These are phyloP conservation scores for Acacia crassicarpa DNA, from an alignment of 306 rosid species.

Conservation along the genomic window DNA sequence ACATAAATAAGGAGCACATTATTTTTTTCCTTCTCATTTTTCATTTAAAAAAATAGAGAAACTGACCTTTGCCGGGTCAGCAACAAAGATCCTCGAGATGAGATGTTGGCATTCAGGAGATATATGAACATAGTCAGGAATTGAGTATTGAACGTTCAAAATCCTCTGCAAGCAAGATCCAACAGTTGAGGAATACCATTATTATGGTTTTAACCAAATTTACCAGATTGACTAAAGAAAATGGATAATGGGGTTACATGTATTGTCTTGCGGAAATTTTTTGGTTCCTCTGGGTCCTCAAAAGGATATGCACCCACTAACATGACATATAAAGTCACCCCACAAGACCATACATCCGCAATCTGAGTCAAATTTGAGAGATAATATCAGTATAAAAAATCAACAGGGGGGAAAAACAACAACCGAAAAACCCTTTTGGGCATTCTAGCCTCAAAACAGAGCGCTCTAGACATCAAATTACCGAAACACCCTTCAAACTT, in stretches of 20 bases:
- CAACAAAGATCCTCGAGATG: conserved; percentile 87
- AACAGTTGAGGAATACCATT: conserved; percentile 28
- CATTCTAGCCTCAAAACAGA: neutral
- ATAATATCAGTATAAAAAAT: conserved; percentile 12
- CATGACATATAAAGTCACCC: conserved; percentile 97
- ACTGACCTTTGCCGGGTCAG: conserved; percentile 79
- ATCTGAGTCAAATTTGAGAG: conserved; percentile 50
- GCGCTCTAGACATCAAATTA: neutral
- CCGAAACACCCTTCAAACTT: neutral
- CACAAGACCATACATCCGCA: conserved; percentile 99
- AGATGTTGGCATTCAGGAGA: conserved; percentile 84
- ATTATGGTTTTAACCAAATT: neutral
- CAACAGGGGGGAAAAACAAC: neutral
- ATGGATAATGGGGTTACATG: conserved; percentile 47
- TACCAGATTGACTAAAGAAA: neutral
- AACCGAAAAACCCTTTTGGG: neutral
- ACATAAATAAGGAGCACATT: neutral
- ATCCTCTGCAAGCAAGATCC: conserved; percentile 69
- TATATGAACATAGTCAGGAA: conserved; percentile 92
- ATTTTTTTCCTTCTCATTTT: neutral
- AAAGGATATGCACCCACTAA: conserved; percentile 98
- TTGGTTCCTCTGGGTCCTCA: conserved; percentile 95
- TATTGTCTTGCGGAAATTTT: conserved; percentile 92
- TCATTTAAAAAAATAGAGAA: neutral
- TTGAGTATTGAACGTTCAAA: conserved; percentile 87